Evolutionary conservation across 2,329 filamentous ascomycete species (phyloP).

Genomic region (Pseudogymnoascus verrucosus): DNA sequence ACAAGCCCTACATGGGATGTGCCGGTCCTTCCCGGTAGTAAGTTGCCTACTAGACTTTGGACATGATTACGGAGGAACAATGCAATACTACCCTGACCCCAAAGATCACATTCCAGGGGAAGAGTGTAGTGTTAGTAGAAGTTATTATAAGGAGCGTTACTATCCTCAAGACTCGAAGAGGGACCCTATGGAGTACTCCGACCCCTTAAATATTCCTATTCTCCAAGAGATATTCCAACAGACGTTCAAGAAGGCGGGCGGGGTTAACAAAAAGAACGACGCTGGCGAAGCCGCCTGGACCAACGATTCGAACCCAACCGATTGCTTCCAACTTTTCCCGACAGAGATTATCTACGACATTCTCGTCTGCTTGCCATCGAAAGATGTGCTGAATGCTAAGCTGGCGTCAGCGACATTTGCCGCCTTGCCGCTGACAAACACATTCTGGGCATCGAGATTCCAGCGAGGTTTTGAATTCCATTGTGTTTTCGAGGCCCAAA

Average conservation of each 20-base stretch:
- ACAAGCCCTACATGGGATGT: background rate
- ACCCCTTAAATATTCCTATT: background rate
- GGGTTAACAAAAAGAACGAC: background rate
- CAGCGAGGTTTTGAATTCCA: background rate
- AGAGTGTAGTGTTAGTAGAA: background rate
- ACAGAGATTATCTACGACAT: background rate
- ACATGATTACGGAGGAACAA: background rate
- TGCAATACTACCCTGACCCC: background rate
- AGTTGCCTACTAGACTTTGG: background rate
- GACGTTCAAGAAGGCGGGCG: background rate
- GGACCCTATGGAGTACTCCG: background rate
- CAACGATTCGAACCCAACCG: background rate
- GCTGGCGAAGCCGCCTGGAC: background rate
- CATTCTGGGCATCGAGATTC: background rate
- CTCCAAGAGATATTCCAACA: background rate
- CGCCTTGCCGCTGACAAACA: background rate
- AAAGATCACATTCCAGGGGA: background rate
- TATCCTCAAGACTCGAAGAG: background rate
- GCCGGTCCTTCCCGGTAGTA: background rate
- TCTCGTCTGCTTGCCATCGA: background rate
- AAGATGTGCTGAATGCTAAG: conserved; percentile 2
- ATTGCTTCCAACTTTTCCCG: background rate
- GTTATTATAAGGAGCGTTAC: background rate
- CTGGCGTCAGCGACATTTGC: background rate
- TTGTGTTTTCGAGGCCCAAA: background rate